Evolutionary conservation across 2,329 filamentous ascomycete genomes (phyloP), one percentile per base, ranked within the genome.

Genomic region (Polytolypa hystricis): DNA sequence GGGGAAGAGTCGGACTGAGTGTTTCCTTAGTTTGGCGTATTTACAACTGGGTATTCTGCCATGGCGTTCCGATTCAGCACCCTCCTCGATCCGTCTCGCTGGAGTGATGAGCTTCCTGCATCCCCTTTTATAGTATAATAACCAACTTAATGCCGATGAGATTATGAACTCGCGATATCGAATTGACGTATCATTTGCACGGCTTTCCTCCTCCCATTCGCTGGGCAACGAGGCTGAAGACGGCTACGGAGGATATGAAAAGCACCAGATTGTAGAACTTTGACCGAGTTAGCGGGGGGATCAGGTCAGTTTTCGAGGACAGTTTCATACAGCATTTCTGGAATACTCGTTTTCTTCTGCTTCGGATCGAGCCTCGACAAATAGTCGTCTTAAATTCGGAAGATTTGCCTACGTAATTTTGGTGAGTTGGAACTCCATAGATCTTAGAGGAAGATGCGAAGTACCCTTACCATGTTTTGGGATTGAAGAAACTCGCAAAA

Each of bases 261-360:
- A 96, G 69, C 1, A 95, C 86, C 0, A 93, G 77, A 53, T 98
- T 96, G 64, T 98, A 98, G 60, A 98, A 98, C 91, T 94, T 51
- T 5, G 38, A 23, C 12, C 3, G 36, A 35, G 25, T 10, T n/a
- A 18, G 8, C 18, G 12, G 11, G 16, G 11, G 6, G 16, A 14
- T 12, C 23, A 60, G 33, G 33, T 27, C 8, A 10, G 9, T 6
- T 26, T 25, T 40, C n/a, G 33, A 37, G 33, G n/a, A 11, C 14
- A 19, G 18, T 14, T 2, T 20, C 82, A 54, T 66, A 95, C 91
- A 35, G 91, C 91, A 61, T 80, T 93, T 47, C 91, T 73, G 10
- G 91, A 96, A 48, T 96, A 91, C 42, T 86, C 83, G 58, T 91
- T 83, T 61, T 96, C 91, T 59, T 98, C 91, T 37, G 83, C 80